Evolutionary conservation across 352 stramenopile species (phyloP).

Genomic region (Phytopythium aichiense): DNA sequence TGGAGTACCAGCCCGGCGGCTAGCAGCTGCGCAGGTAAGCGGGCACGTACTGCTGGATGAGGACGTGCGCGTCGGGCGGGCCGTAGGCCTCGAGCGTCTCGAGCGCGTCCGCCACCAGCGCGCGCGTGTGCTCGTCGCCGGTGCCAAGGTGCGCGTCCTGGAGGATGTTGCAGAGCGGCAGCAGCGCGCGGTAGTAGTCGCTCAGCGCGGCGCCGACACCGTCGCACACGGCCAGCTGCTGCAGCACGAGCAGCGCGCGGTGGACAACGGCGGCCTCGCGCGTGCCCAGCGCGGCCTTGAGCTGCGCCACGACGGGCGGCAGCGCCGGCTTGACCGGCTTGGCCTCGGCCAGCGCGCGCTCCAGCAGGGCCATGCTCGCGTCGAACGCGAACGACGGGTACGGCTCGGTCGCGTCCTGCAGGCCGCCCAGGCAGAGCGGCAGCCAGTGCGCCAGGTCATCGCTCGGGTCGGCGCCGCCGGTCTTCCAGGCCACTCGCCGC

Average conservation of each 20-base stretch:
- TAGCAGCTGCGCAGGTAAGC: slow-evolving; percentile 50
- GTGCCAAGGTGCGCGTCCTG: slow-evolving; percentile 76
- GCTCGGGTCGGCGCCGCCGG: slow-evolving; percentile 37
- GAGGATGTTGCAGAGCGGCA: slow-evolving; percentile 80
- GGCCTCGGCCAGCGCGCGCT: slow-evolving; percentile 36
- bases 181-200: slow-evolving; percentile 67
- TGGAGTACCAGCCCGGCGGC: slow-evolving; percentile 1
- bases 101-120: slow-evolving; percentile 56
- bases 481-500: slow-evolving; percentile 54
- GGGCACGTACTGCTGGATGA: slow-evolving; percentile 79
- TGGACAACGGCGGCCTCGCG: slow-evolving; percentile 63
- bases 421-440: slow-evolving; percentile 63
- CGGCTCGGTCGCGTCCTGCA: slow-evolving; percentile 73
- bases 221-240: slow-evolving; percentile 69
- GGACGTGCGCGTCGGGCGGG: slow-evolving; percentile 52
- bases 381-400: slow-evolving; percentile 72
- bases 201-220: slow-evolving; percentile 55
- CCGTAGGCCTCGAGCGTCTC: slow-evolving; percentile 75
- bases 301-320: slow-evolving; percentile 47
- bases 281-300: slow-evolving; percentile 62
- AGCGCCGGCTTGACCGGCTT: slow-evolving; percentile 47
- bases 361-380: slow-evolving; percentile 56
- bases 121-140: slow-evolving; percentile 51
- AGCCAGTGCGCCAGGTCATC: slow-evolving; percentile 66
- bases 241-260: slow-evolving; percentile 62